These are phyloP conservation scores for Lipomyces chichibuensis DNA, from an alignment of 805 yeast genomes.

Conservation along the genomic window DNA sequence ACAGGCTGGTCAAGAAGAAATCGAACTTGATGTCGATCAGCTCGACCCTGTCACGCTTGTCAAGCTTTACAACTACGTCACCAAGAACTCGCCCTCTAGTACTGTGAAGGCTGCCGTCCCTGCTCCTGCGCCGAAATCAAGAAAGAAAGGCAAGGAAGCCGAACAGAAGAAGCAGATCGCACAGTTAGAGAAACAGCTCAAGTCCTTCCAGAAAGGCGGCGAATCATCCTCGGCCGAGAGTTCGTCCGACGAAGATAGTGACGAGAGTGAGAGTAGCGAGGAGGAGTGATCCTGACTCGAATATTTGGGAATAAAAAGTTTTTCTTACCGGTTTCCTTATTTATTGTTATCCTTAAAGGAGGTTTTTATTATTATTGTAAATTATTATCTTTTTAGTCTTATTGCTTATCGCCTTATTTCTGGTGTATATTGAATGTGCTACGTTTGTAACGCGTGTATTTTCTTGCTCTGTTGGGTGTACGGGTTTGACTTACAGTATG, in stretches of 20 bases:
- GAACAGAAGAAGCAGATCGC: slow-evolving; percentile 71
- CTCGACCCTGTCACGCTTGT: slow-evolving; percentile 81
- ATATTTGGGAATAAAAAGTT: background rate
- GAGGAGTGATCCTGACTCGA: slow-evolving; percentile 23
- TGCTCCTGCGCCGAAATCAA: slow-evolving; percentile 38
- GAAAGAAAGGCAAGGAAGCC: slow-evolving; percentile 47
- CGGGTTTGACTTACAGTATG: background rate
- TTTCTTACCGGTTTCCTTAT: background rate
- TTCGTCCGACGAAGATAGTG: slow-evolving; percentile 34
- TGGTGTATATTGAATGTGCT: background rate
- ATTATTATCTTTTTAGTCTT: background rate
- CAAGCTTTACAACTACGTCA: slow-evolving; percentile 82
- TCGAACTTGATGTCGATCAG: slow-evolving; percentile 93
- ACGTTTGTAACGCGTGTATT: background rate
- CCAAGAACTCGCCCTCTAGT: slow-evolving; percentile 47
- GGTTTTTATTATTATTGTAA: background rate
- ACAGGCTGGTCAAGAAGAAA: slow-evolving; percentile 62
- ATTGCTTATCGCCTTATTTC: background rate
- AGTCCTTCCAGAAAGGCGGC: slow-evolving; percentile 56
- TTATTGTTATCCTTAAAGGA: background rate
- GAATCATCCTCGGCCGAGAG: slow-evolving; percentile 27
- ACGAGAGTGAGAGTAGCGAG: slow-evolving; percentile 26
- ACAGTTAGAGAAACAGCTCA: slow-evolving; percentile 71
- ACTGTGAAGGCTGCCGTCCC: slow-evolving; percentile 24
- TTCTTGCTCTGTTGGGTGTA: background rate